Evolutionary conservation across 768 basidiomycete species (phyloP), one percentile per base, ranked within the genome.

Genomic region (Terana coerulea): DNA sequence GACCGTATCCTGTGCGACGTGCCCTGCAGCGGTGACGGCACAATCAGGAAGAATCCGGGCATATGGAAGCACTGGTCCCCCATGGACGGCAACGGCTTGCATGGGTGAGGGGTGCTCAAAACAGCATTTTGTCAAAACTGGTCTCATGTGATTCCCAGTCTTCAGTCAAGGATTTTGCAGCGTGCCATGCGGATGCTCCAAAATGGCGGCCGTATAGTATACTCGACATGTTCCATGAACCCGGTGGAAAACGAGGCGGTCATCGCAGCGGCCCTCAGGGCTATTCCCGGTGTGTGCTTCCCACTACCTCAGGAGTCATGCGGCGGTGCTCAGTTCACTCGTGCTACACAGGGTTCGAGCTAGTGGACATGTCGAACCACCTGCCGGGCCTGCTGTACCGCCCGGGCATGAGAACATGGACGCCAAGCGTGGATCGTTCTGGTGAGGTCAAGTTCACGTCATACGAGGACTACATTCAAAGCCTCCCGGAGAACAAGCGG

Each of bases 211-310:
- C 84, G 89, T 30, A 87, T 98, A 55, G 95, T 98, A 15, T 99
- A 98, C 66, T 98, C 97, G 5, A 99, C 97, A 0, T 98, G 97
- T 62, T 98, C 95, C 0, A 74, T 98, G 58, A 98, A 98, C 66
- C 97, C 97, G 1, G 78, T 93, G 11, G 97, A 99, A 69, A 98
- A 99, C 64, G 97, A 99, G 67, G 92, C 97, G 7, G 95, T 98
- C 54, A 74, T 98, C 29, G 87, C 91, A 1, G 85, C 88, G 37
- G 93, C 91, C 0, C 74, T 98, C 31, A 81, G 80, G 53, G 67
- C 75, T 1, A 80, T 86, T 53, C 78, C 82, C 21, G 89, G 93
- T 88, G 35, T 31, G 74, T 65, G 9, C 45, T 21, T 7, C 15
- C 17, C 22, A n/a, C n/a, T 12, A n/a, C 21, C 40, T 36, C 24